These are phyloP conservation scores for Trypanosoma caninum DNA, from an alignment of 208 protist genomes.

Conservation along the genomic window DNA sequence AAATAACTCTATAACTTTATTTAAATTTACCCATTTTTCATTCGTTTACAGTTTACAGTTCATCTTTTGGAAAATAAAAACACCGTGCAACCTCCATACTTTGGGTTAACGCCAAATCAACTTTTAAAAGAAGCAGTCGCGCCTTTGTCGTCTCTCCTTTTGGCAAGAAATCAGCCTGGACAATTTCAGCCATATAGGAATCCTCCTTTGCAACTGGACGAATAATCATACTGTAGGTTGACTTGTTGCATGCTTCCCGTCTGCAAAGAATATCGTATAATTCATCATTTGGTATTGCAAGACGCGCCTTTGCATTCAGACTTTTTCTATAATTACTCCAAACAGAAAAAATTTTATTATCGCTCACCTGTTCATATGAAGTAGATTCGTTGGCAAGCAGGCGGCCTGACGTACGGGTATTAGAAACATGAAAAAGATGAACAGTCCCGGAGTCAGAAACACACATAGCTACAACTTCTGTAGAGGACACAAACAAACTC, in stretches of 20 bases:
- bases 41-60: constrained; percentile 9
- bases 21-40: neutral
- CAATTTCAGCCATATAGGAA: constrained; percentile 7
- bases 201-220: constrained; percentile 1
- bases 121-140: constrained; percentile 20
- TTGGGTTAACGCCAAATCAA: constrained; percentile 1
- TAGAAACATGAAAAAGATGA: constrained; percentile 21
- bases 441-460: constrained; percentile 22
- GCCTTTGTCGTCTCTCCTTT: constrained; percentile 14
- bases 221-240: constrained; percentile 11
- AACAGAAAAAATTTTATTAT: neutral
- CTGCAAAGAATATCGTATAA: constrained; percentile 2
- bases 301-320: constrained; percentile 10
- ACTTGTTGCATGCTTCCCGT: neutral
- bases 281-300: constrained; percentile 20
- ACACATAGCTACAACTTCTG: constrained; percentile 15
- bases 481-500: constrained; percentile 11
- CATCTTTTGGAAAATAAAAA: constrained; percentile 28
- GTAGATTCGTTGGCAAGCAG: neutral
- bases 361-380: neutral
- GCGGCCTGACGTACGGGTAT: neutral
- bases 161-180: constrained; percentile 10
- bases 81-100: constrained; percentile 13
- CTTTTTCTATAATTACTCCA: constrained; percentile 25
- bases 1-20: neutral